phyloP scores from a whole-genome alignment of 2,329 filamentous ascomycete species.

The Exserohilum rostratum region DNA sequence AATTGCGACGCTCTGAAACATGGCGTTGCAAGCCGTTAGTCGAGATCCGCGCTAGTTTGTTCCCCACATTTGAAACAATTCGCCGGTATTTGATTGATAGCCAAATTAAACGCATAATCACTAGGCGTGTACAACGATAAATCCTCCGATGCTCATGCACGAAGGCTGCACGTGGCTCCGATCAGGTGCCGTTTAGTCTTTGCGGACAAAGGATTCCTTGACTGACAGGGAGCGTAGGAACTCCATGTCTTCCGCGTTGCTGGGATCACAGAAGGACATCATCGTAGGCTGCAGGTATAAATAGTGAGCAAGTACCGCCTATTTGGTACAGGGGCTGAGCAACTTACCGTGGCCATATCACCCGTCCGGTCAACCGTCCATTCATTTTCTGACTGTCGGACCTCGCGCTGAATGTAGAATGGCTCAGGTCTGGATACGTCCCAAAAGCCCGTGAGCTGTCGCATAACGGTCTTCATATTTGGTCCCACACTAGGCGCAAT shows the following conservation, averaged over 20 bases:
- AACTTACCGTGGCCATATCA: slow-evolving; percentile 25
- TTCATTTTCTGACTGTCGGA: slow-evolving; percentile 7
- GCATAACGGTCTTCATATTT: slow-evolving; percentile 25
- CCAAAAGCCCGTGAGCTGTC: slow-evolving; percentile 23
- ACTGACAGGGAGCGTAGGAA: slow-evolving; percentile 8
- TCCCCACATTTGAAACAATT: slow-evolving; percentile 20
- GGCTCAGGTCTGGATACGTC: slow-evolving; percentile 7
- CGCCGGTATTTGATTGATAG: slow-evolving; percentile 28
- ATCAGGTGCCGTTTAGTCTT: slow-evolving; percentile 6
- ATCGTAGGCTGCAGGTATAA: slow-evolving; percentile 9
- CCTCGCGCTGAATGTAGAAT: slow-evolving; percentile 35
- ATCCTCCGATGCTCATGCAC: slow-evolving; percentile 18
- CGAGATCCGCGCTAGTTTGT: slow-evolving; percentile 15
- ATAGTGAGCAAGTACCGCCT: not conserved
- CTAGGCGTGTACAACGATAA: not conserved
- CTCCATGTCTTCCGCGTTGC: slow-evolving; percentile 14
- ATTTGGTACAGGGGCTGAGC: not conserved
- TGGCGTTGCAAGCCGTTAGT: not conserved
- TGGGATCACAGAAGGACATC: slow-evolving; percentile 1
- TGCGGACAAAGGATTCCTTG: slow-evolving; percentile 24
- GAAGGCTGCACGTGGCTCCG: not conserved
- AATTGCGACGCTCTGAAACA: slow-evolving; percentile 10
- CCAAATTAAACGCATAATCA: slow-evolving; percentile 22
- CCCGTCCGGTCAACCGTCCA: slow-evolving; percentile 27
- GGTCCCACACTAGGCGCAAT: slow-evolving; percentile 8